These are phyloP conservation scores for Starmerella khaoyaiensis DNA, from an alignment of 805 yeast genomes.

Conservation along the genomic window DNA sequence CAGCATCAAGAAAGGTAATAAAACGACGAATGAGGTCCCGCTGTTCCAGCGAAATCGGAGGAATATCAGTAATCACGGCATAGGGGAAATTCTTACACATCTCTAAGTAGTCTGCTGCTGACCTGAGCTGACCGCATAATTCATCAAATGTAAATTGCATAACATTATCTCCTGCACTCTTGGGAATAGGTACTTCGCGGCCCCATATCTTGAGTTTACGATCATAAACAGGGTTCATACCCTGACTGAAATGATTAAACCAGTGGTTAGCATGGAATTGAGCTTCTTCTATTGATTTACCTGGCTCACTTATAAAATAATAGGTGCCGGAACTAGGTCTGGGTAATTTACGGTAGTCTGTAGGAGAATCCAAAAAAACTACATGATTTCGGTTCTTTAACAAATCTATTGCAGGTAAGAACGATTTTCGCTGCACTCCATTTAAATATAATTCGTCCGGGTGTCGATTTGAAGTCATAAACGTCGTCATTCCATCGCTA, in stretches of 20 bases:
- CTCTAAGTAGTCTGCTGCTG: slow-evolving; percentile 89
- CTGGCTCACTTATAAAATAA: slow-evolving; percentile 43
- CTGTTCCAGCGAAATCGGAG: slow-evolving; percentile 61
- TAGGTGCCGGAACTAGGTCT: slow-evolving; percentile 47
- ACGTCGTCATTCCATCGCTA: slow-evolving; percentile 70
- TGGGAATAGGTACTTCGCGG: slow-evolving; percentile 61
- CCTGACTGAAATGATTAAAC: slow-evolving; percentile 67
- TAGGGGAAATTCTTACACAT: slow-evolving; percentile 63
- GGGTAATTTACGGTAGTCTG: slow-evolving; percentile 83
- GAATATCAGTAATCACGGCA: slow-evolving; percentile 86
- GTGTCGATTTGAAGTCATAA: slow-evolving; percentile 89
- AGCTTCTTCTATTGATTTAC: slow-evolving; percentile 35
- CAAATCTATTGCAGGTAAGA: slow-evolving; percentile 80
- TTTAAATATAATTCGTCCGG: slow-evolving; percentile 88
- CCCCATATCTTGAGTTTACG: slow-evolving; percentile 65
- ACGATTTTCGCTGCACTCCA: slow-evolving; percentile 85
- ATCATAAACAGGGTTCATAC: slow-evolving; percentile 28
- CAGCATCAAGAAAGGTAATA: slow-evolving; percentile 90
- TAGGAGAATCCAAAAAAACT: slow-evolving; percentile 72
- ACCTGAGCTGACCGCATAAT: slow-evolving; percentile 73
- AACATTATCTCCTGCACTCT: slow-evolving; percentile 60
- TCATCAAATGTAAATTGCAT: slow-evolving; percentile 83
- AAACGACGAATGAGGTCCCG: slow-evolving; percentile 82
- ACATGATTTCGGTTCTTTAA: slow-evolving; percentile 65
- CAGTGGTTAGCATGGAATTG: slow-evolving; percentile 55